Evolutionary conservation across 768 basidiomycete genomes (phyloP).

Genomic region (Lactarius akahatsu): DNA sequence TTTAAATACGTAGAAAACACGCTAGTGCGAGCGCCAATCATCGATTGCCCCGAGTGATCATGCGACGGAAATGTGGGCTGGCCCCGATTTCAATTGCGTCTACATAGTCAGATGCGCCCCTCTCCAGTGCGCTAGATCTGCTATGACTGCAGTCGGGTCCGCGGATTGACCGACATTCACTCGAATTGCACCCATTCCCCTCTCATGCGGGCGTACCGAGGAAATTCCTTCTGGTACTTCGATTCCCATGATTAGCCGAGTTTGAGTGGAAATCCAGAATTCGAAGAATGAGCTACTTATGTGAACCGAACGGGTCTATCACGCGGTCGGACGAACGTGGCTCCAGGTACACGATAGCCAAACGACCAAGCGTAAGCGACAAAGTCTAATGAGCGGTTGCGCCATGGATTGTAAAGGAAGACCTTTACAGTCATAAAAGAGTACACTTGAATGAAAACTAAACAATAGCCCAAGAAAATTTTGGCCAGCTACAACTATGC

Average conservation of each 20-base stretch:
- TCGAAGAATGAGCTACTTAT: neutral
- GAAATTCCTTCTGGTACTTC: neutral
- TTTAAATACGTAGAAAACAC: neutral
- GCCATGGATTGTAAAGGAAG: neutral
- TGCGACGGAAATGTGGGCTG: neutral
- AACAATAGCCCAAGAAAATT: slow-evolving; percentile 4
- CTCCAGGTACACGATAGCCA: neutral
- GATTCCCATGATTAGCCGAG: neutral
- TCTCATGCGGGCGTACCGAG: neutral
- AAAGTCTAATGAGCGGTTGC: neutral
- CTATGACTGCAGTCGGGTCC: neutral
- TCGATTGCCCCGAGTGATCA: neutral
- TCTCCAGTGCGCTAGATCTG: neutral
- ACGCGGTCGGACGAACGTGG: neutral
- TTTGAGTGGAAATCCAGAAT: neutral
- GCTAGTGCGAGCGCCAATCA: neutral
- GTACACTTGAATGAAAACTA: slow-evolving; percentile 5
- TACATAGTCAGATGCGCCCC: neutral
- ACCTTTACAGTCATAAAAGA: neutral
- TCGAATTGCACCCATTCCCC: neutral
- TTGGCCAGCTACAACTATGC: slow-evolving; percentile 18
- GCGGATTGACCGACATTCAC: neutral
- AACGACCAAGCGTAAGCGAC: neutral
- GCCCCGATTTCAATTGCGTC: neutral
- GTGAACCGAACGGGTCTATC: neutral